These are phyloP conservation scores for Pyrus communis DNA, from an alignment of 306 rosid species.

Conservation along the genomic window DNA sequence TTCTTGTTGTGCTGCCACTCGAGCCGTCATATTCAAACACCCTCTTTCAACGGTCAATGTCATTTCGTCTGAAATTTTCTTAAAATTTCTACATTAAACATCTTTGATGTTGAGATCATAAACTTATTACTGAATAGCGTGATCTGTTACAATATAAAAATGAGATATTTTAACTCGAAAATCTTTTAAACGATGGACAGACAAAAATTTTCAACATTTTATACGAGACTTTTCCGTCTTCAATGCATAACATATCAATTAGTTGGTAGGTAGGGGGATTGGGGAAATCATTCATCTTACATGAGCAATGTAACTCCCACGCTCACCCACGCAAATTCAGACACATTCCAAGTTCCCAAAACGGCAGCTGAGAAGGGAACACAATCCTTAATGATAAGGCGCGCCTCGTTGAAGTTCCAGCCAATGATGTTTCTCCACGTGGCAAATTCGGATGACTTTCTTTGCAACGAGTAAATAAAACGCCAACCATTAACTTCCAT, in stretches of 20 bases:
- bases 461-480: constrained; percentile 28
- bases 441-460: constrained; percentile 24
- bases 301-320: neutral
- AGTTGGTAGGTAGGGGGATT: too few relatives aligned
- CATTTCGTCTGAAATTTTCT: too few relatives aligned
- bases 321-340: neutral
- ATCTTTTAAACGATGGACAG: too few relatives aligned
- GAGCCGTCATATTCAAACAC: too few relatives aligned
- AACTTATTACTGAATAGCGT: too few relatives aligned
- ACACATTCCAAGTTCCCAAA: neutral
- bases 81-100: rapidly evolving
- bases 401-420: neutral
- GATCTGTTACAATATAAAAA: rapidly evolving
- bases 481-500: constrained; percentile 17
- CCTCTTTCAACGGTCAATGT: too few relatives aligned
- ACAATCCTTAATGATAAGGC: constrained; percentile 20
- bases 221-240: too few relatives aligned
- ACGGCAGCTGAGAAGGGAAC: neutral
- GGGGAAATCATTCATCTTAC: neutral
- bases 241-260: too few relatives aligned
- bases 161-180: too few relatives aligned
- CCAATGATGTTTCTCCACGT: constrained; percentile 20
- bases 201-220: too few relatives aligned
- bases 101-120: rapidly evolving
- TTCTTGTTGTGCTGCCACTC: too few relatives aligned